These are phyloP conservation scores for Trichoderma guizhouense DNA, from an alignment of 2,329 filamentous ascomycete species.

Conservation along the genomic window DNA sequence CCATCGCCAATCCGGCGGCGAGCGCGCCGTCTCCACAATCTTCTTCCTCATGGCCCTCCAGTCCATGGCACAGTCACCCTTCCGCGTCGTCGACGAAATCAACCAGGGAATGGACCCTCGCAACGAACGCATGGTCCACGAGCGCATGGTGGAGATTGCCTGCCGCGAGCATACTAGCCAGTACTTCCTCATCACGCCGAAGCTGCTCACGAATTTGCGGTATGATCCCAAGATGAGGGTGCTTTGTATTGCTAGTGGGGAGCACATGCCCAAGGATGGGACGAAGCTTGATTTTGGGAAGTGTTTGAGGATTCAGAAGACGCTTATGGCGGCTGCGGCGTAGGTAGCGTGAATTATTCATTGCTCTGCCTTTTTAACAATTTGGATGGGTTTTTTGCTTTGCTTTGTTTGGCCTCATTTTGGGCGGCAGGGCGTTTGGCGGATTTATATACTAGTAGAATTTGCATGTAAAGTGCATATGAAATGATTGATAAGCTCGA, in stretches of 20 bases:
- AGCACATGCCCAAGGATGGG: constrained; percentile 60
- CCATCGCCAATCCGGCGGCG: constrained; percentile 92
- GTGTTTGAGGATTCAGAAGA: constrained; percentile 44
- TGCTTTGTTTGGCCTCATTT: neutral
- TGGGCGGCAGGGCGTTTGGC: neutral
- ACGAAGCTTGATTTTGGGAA: constrained; percentile 48
- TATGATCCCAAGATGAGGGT: constrained; percentile 92
- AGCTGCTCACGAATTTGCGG: constrained; percentile 77
- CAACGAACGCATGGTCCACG: constrained; percentile 97
- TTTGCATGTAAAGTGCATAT: neutral
- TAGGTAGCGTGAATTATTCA: neutral
- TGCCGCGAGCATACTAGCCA: constrained; percentile 75
- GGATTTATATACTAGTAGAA: neutral
- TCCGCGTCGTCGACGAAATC: constrained; percentile 98
- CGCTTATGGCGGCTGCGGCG: constrained; percentile 32
- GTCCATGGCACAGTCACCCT: constrained; percentile 86
- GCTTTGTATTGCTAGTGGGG: constrained; percentile 88
- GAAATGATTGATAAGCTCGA: neutral
- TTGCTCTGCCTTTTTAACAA: neutral
- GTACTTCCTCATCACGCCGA: constrained; percentile 98
- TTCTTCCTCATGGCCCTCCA: constrained; percentile 99
- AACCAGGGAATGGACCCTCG: constrained; percentile 99
- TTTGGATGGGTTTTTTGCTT: neutral
- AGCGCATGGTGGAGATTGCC: constrained; percentile 96
- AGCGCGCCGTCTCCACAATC: constrained; percentile 93